phyloP scores from a whole-genome alignment of 345 rosid genomes.

The Syzygium oleosum region DNA sequence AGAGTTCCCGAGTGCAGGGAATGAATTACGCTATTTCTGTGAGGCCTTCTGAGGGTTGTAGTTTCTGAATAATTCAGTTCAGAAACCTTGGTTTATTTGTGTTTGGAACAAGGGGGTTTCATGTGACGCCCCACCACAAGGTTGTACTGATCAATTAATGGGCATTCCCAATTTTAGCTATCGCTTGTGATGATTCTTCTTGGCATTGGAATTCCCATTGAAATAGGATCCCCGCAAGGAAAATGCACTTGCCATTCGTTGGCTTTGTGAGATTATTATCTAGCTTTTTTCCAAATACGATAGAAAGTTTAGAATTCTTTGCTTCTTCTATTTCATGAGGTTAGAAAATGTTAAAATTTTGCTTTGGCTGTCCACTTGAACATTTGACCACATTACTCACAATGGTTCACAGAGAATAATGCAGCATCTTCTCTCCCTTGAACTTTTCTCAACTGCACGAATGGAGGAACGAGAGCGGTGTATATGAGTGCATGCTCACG shows the following conservation, averaged over 20 bases:
- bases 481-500: background rate
- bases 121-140: background rate
- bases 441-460: background rate
- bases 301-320: background rate
- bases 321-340: background rate
- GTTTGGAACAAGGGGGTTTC: background rate
- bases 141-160: background rate
- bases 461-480: background rate
- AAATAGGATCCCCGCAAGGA: background rate
- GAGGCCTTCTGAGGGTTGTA: background rate
- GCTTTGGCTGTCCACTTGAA: background rate
- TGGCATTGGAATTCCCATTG: background rate
- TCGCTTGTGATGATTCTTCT: background rate
- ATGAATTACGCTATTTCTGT: background rate
- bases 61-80: background rate
- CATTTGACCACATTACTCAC: background rate
- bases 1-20: background rate
- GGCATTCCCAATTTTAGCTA: background rate
- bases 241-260: background rate
- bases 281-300: background rate
- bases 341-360: no score
- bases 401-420: background rate
- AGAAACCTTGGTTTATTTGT: background rate
- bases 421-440: background rate
- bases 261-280: background rate